Evolutionary conservation across 768 basidiomycete species (phyloP).

Genomic region (Lentinula detonsa): DNA sequence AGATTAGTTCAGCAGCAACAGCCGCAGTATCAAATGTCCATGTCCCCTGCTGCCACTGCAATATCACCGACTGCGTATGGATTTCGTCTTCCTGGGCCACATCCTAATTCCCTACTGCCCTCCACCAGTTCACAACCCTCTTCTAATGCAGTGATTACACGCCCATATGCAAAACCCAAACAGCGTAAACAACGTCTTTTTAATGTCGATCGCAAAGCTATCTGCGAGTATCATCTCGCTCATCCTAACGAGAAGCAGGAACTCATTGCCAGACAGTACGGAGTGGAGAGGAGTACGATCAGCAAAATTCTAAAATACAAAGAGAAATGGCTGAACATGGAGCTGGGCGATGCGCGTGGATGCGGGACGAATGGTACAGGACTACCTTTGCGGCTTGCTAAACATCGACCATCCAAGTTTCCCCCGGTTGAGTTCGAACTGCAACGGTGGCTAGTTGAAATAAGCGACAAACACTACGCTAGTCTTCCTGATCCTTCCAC

Average conservation of each 20-base stretch:
- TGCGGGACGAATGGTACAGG: background rate
- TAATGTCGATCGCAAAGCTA: slow-evolving; percentile 47
- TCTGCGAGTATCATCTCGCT: slow-evolving; percentile 44
- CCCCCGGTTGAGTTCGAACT: slow-evolving; percentile 69
- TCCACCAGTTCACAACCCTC: background rate
- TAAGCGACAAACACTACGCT: background rate
- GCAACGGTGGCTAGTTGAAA: slow-evolving; percentile 46
- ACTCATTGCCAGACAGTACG: slow-evolving; percentile 37
- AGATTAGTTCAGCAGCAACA: background rate
- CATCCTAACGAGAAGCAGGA: slow-evolving; percentile 52
- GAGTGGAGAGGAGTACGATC: slow-evolving; percentile 59
- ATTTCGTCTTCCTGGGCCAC: background rate
- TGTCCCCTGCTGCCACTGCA: background rate
- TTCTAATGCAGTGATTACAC: background rate
- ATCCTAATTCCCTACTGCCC: background rate
- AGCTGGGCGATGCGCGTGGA: slow-evolving; percentile 46
- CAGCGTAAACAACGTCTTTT: slow-evolving; percentile 40
- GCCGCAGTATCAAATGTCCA: background rate
- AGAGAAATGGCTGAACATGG: slow-evolving; percentile 56
- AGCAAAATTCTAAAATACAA: slow-evolving; percentile 63
- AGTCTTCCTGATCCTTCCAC: slow-evolving; percentile 3
- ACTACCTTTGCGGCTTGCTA: slow-evolving; percentile 38
- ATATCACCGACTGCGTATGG: background rate
- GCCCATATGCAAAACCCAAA: background rate
- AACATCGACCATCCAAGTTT: slow-evolving; percentile 77